Evolutionary conservation across 2,329 filamentous ascomycete genomes (phyloP).

Genomic region (Aureobasidium sp.): DNA sequence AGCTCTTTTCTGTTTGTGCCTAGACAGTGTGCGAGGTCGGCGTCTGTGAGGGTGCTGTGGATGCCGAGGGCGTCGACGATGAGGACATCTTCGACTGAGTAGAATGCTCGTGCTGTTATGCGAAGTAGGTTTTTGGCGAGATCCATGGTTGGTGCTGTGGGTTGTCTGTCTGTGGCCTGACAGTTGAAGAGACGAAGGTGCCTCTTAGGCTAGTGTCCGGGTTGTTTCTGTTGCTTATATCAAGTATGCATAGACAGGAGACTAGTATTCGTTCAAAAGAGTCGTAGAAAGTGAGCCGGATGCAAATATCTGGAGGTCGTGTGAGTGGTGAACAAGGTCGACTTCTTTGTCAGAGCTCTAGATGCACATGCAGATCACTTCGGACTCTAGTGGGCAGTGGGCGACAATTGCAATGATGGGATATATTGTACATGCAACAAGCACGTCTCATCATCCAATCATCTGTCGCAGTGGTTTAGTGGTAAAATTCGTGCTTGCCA

Average conservation of each 20-base stretch:
- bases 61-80: conserved; percentile 73
- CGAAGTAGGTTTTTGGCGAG: conserved; percentile 73
- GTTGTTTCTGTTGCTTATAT: not conserved
- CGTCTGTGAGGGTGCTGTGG: conserved; percentile 69
- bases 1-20: conserved; percentile 87
- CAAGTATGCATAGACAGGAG: not conserved
- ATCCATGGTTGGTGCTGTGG: conserved; percentile 37
- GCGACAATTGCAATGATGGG: not conserved
- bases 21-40: conserved; percentile 80
- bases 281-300: not conserved
- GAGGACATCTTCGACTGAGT: conserved; percentile 75
- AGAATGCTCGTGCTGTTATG: conserved; percentile 79
- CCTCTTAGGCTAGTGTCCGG: not conserved
- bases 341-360: conserved; percentile 2
- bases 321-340: not conserved
- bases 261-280: not conserved
- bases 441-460: not conserved
- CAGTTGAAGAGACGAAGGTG: not conserved
- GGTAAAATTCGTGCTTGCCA: conserved; percentile 16
- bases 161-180: not conserved
- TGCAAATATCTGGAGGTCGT: not conserved
- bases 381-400: not conserved
- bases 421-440: not conserved
- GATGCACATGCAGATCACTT: not conserved
- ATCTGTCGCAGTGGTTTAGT: conserved; percentile 16